Conservation (phyloP, 768 basidiomycete genomes). For the Clitopilus hobsonii region DNA sequence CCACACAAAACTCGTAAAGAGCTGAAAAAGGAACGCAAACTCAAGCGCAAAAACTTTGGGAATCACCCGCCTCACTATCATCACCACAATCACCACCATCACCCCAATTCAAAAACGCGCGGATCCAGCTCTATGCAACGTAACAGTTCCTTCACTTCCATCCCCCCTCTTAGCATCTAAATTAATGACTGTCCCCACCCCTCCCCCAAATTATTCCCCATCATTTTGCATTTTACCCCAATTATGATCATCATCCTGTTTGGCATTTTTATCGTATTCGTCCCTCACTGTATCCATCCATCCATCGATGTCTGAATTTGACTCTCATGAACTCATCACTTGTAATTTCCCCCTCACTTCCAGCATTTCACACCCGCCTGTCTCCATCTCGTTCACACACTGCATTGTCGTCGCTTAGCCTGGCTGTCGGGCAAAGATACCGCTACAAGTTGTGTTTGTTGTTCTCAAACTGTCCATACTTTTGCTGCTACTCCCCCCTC, state of each 20-base stretch:
- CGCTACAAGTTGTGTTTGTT: neutral
- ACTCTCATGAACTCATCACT: neutral
- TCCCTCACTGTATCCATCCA: neutral
- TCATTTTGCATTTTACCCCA: neutral
- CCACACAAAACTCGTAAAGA: constrained; percentile 59
- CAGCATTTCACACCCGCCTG: neutral
- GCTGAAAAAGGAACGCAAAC: constrained; percentile 61
- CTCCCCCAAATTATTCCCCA: neutral
- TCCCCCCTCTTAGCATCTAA: constrained; percentile 18
- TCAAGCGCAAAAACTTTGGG: constrained; percentile 55
- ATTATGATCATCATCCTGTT: neutral
- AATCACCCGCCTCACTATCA: constrained; percentile 33
- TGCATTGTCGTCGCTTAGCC: neutral
- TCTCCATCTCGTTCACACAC: neutral
- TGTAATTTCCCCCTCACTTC: neutral
- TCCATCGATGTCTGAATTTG: neutral
- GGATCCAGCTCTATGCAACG: constrained; percentile 16
- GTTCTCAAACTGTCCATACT: neutral
- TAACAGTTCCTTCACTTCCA: constrained; percentile 13
- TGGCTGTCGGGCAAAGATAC: neutral
- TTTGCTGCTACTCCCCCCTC: neutral
- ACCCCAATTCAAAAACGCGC: constrained; percentile 21
- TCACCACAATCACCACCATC: constrained; percentile 32
- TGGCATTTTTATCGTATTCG: neutral
- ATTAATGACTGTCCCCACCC: neutral